Base-by-base conservation (phyloP, 2,329 filamentous ascomycete species). In the Aspergillus vadensis region DNA sequence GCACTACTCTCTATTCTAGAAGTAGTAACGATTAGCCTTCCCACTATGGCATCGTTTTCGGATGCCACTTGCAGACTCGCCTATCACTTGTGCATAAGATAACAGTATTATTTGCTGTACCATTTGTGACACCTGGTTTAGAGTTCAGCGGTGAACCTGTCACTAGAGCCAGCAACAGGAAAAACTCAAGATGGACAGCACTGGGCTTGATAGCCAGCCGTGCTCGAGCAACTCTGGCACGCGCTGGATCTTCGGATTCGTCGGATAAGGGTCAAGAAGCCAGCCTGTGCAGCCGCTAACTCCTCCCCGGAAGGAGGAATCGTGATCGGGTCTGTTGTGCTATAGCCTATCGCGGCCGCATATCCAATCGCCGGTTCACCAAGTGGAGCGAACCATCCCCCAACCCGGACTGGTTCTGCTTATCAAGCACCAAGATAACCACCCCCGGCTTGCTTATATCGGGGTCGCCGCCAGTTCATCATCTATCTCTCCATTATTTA, bases 341-440 rank as follows among this genome's bases (percentile, higher is more conserved):
- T 36, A 36, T 36, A 36, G 32, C 32, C 41, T 44, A 44, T 44
- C 41, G n/a, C 41, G 41, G 41, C 19, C 6, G 17, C 5, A 21
- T 19, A 17, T 19, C 41, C 41, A 44, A 19, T 44, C 19, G 41
- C 41, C 14, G 41, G 14, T 23, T 19, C 38, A 19, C 52, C 52
- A n/a, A 17, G 52, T 44, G 52, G 53, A 17, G 32, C 4, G 12
- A 36, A 36, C 32, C 32, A 36, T 14, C 30, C 25, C 15, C 39
- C 25, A 55, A 32, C 39, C 39, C 19, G n/a, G 2, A 7, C 39
- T 8, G 25, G 53, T 19, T 30, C 14, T 55, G 53, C 53, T 55
- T 55, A 55, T 55, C 53, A 55, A 55, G 53, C 53, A 55, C 39
- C 12, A 15, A 43, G 53, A 55, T 55, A 55, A 55, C 53, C 39